A percentile compares a stretch with the other conserved stretches of the same genome.
phyloP scores from a whole-genome alignment of 2,329 filamentous ascomycete species.

The Coleophoma cylindrospora region DNA sequence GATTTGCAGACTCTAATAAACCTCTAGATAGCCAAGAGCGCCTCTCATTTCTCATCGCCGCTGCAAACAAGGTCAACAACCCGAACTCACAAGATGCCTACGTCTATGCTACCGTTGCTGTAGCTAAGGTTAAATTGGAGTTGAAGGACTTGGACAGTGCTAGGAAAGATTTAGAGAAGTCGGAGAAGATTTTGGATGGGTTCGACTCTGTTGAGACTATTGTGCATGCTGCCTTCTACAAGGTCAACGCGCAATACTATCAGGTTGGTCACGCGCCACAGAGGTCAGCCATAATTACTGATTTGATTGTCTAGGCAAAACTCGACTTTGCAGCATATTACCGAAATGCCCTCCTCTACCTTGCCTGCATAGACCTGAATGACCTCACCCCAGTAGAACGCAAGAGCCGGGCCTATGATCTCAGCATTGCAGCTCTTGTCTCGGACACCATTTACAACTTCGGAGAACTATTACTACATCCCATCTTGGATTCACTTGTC shows the following conservation, averaged over 20 bases:
- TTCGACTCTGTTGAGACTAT: constrained; percentile 95
- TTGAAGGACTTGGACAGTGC: constrained; percentile 77
- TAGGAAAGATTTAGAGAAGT: constrained; percentile 79
- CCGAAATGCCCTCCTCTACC: constrained; percentile 93
- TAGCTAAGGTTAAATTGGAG: constrained; percentile 80
- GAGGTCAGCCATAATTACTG: neutral
- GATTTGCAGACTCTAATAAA: too few species aligned
- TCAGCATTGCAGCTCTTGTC: constrained; percentile 86
- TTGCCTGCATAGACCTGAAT: constrained; percentile 86
- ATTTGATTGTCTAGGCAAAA: constrained; percentile 50
- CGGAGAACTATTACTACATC: constrained; percentile 95
- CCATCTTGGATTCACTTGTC: constrained; percentile 83
- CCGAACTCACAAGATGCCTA: constrained; percentile 91
- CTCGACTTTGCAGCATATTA: constrained; percentile 95
- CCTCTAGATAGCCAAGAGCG: constrained; percentile 75
- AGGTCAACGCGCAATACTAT: constrained; percentile 91
- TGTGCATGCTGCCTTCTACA: constrained; percentile 95
- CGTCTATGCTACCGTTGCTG: constrained; percentile 88
- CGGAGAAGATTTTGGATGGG: constrained; percentile 80
- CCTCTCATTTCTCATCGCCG: constrained; percentile 75
- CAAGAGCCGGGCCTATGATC: constrained; percentile 80
- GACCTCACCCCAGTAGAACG: constrained; percentile 71
- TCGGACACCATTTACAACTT: constrained; percentile 99
- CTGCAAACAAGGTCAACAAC: constrained; percentile 86
- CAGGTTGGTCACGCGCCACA: constrained; percentile 45